phyloP scores from a whole-genome alignment of 192 early-diverging fungal genomes.

The Backusella circina region DNA sequence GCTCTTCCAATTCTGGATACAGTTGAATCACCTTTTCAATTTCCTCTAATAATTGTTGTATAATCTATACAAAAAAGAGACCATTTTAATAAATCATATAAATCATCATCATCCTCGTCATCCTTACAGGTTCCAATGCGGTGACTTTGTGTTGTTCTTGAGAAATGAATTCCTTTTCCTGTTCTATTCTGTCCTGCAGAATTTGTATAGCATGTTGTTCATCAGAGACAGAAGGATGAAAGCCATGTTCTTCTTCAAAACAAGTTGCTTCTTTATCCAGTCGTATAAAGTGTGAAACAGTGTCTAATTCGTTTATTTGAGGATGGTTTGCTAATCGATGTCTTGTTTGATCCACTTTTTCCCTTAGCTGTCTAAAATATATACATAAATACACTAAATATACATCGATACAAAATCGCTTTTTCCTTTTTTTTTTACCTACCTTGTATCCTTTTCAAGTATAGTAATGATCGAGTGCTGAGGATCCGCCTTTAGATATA shows the following conservation, averaged over 20 bases:
- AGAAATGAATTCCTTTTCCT: neutral
- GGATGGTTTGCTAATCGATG: neutral
- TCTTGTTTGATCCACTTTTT: neutral
- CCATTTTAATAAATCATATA: too few species aligned
- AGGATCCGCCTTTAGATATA: neutral
- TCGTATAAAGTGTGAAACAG: neutral
- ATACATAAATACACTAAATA: too few species aligned
- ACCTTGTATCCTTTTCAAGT: constrained; percentile 6
- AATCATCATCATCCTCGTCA: too few species aligned
- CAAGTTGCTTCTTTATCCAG: neutral
- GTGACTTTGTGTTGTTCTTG: neutral
- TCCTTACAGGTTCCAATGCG: constrained; percentile 9
- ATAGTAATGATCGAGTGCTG: neutral
- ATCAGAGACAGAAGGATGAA: constrained; percentile 8
- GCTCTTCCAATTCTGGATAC: constrained; percentile 16
- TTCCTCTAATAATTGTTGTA: constrained; percentile 16
- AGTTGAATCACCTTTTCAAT: constrained; percentile 13
- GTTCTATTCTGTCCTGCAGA: constrained; percentile 21
- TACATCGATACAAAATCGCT: too few species aligned
- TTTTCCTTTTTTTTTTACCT: neutral
- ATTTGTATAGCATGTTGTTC: neutral
- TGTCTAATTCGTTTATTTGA: neutral
- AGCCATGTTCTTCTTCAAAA: constrained; percentile 15
- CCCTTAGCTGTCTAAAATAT: neutral
- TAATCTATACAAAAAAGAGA: too few species aligned